Conservation (phyloP, 1,139 yeast genomes). For the Pichia sp. region DNA sequence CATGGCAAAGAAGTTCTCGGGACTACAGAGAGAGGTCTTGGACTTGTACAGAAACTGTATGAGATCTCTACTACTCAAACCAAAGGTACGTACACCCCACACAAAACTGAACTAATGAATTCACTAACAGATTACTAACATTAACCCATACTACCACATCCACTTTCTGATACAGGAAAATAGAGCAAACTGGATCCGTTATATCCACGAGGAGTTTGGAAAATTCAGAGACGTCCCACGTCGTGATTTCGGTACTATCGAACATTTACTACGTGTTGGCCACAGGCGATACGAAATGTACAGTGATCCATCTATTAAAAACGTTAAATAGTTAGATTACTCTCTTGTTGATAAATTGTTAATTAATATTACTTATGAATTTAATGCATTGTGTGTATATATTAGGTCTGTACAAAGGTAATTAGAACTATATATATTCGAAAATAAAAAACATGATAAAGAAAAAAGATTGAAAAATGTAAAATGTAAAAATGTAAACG, state of each 20-base stretch:
- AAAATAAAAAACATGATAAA: not conserved
- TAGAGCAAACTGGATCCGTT: slow-evolving; percentile 42
- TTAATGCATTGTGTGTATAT: not conserved
- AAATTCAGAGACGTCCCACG: slow-evolving; percentile 59
- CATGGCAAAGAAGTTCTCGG: slow-evolving; percentile 29
- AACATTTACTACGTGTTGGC: slow-evolving; percentile 80
- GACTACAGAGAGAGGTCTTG: slow-evolving; percentile 45
- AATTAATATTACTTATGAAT: too few relatives aligned
- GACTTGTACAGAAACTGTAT: slow-evolving; percentile 60
- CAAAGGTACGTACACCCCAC: slow-evolving; percentile 35
- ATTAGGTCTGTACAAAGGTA: too few relatives aligned
- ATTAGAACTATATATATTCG: too few relatives aligned
- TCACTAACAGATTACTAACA: not conserved
- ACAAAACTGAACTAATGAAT: not conserved
- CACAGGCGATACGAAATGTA: slow-evolving; percentile 70
- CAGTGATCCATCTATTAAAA: slow-evolving; percentile 62
- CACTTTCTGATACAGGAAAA: slow-evolving; percentile 8
- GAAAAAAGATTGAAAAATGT: not conserved
- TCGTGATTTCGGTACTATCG: slow-evolving; percentile 84
- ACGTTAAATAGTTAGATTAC: slow-evolving; percentile 41
- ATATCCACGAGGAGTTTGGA: slow-evolving; percentile 53
- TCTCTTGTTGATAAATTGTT: too few relatives aligned
- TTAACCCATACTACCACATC: not conserved
- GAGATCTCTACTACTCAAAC: slow-evolving; percentile 55
- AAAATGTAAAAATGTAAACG: too few relatives aligned